Conservation (phyloP, 1,284 basidiomycete species). For the Exsudoporus floridanus region DNA sequence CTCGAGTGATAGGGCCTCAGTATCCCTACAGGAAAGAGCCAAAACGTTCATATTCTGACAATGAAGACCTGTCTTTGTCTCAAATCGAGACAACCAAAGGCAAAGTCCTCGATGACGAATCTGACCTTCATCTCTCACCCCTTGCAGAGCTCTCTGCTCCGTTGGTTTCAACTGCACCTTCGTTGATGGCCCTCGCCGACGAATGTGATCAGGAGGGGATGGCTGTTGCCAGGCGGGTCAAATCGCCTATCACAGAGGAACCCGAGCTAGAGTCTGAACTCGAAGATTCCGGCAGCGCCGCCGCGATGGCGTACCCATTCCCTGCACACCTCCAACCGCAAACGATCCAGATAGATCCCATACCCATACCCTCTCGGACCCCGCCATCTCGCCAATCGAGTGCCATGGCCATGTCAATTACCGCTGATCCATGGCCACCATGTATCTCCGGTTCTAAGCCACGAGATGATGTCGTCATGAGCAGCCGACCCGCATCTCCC, state of each 20-base stretch:
- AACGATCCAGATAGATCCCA: conserved; percentile 29
- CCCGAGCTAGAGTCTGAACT: conserved; percentile 28
- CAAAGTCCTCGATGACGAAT: conserved; percentile 33
- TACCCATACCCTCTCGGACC: conserved; percentile 33
- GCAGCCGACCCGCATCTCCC: conserved; percentile 30
- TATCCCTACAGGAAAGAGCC: conserved; percentile 32
- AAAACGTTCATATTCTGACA: conserved; percentile 23
- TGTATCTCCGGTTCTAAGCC: conserved; percentile 26
- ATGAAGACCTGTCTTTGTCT: conserved; percentile 25
- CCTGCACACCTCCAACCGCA: conserved; percentile 34
- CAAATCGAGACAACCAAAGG: conserved; percentile 25
- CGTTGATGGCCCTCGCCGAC: conserved; percentile 36
- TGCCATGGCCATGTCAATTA: conserved; percentile 32
- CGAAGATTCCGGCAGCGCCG: conserved; percentile 23
- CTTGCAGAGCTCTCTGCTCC: conserved; percentile 36
- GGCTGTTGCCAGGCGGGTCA: conserved; percentile 26
- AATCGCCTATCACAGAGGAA: conserved; percentile 24
- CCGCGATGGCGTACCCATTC: conserved; percentile 27
- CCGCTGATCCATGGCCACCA: conserved; percentile 29
- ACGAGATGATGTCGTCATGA: conserved; percentile 33
- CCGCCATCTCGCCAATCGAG: conserved; percentile 33
- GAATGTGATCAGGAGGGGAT: conserved; percentile 36
- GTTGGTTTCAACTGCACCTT: conserved; percentile 33
- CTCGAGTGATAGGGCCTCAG: conserved; percentile 32
- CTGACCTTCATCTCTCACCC: conserved; percentile 41